These are phyloP conservation scores for Lignosus rhinocerotis DNA, from an alignment of 1,284 basidiomycete genomes.

Conservation along the genomic window DNA sequence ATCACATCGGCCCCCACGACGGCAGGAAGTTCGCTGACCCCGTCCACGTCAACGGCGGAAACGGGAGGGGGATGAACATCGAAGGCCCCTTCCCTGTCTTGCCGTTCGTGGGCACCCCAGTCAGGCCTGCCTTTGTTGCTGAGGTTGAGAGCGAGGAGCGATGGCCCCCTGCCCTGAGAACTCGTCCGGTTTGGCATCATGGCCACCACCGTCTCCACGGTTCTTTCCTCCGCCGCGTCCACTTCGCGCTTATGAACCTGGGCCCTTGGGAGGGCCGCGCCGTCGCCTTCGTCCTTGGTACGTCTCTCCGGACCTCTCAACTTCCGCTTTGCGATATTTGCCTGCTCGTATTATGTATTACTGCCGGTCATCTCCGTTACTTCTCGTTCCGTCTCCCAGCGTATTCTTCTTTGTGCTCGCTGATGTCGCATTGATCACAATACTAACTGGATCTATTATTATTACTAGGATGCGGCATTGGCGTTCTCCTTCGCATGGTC, in stretches of 20 bases:
- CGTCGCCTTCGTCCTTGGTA: constrained; percentile 78
- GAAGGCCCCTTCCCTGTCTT: constrained; percentile 31
- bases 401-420: neutral
- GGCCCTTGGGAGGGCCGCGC: constrained; percentile 80
- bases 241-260: constrained; percentile 62
- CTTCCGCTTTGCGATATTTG: no score
- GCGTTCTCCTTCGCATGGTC: constrained; percentile 75
- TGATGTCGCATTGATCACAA: neutral
- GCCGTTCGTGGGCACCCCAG: constrained; percentile 38
- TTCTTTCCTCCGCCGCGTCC: constrained; percentile 59
- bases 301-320: constrained; percentile 25
- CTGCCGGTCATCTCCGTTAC: neutral
- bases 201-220: constrained; percentile 27
- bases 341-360: no score
- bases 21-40: constrained; percentile 10
- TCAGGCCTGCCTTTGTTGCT: constrained; percentile 24
- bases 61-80: neutral
- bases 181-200: constrained; percentile 32
- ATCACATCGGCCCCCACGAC: constrained; percentile 4
- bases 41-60: neutral
- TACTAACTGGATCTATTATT: neutral
- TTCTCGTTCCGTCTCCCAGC: neutral
- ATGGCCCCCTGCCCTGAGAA: constrained; percentile 6
- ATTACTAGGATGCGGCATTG: constrained; percentile 68
- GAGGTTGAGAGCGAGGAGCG: constrained; percentile 1